Base-by-base conservation (phyloP, 352 stramenopile species). In the Plasmopara viticola region DNA sequence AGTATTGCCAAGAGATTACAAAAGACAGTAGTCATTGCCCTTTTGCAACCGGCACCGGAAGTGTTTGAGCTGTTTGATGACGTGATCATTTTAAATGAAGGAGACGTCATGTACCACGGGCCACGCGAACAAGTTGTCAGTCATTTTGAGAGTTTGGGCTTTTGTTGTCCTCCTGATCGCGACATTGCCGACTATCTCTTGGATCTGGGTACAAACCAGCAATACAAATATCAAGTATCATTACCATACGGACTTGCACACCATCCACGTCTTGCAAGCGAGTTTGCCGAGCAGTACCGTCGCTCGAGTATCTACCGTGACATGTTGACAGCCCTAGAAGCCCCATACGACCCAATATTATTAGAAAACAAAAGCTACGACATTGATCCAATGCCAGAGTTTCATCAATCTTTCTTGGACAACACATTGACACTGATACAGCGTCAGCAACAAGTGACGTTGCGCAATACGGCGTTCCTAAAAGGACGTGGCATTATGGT, bases 41-140 rank as follows among this genome's bases (percentile, higher is more conserved):
- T 97, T 39, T 61, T 96, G 17, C 72, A 97, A 66, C 90, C 93
- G 44, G 72, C 90, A 6, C 70, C 70, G 5, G 67, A 78, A 45
- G 62, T 80, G 6, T 74, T 73, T 37, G 62, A 58, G 30, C 62
- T 80, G n/a, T 80, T 78, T 29, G 70, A 80, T 53, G 59, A 80
- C 47, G 64, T 80, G 4, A 61, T 80, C n/a, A 56, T 79, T 38
- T 52, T 79, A 33, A 74, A 66, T 50, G 69, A 79, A 1, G 66
- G 66, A 9, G 62, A 75, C 12, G 34, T 72, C 8, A 75, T 75
- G 56, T 75, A 70, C 50, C 62, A 75, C 17, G 66, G 66, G 2
- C 56, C 60, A 12, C 40, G 65, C 72, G 53, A 90, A 72, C 39
- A 68, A 57, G 71, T 64, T 9, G 60, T 82, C 28, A 56, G 66